phyloP scores from a whole-genome alignment of 176 grass and related monocot species.

The Bothriochloa decipiens region DNA sequence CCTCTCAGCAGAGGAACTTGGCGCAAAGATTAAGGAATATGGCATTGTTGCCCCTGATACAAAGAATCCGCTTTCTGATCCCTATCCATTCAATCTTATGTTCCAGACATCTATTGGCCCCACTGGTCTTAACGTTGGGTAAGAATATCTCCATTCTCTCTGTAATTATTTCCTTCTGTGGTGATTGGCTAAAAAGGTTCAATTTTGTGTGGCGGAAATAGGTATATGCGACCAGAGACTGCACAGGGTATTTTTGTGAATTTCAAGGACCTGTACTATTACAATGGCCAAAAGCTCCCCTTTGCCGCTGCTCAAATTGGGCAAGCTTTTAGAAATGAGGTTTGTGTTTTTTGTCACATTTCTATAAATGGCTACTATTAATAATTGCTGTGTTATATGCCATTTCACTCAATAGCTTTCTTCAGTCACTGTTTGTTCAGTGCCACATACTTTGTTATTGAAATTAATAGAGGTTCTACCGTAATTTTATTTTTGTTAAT shows the following conservation, averaged over 20 bases:
- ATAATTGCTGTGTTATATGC: not conserved
- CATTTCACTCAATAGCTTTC: not conserved
- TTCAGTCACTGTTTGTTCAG: not conserved
- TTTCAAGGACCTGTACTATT: conserved; percentile 87
- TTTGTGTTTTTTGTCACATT: conserved; percentile 11
- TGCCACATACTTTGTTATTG: not conserved
- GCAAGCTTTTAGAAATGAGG: conserved; percentile 86
- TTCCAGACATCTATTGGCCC: conserved; percentile 90
- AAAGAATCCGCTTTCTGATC: conserved; percentile 73
- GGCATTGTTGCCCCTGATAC: conserved; percentile 75
- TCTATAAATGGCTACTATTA: not conserved
- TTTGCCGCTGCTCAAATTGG: conserved; percentile 81
- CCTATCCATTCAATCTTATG: conserved; percentile 92
- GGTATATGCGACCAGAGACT: conserved; percentile 90
- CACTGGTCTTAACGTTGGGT: conserved; percentile 74
- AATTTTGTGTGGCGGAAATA: conserved; percentile 38
- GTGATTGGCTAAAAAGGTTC: not conserved
- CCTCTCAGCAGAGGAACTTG: conserved; percentile 65
- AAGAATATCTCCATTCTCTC: conserved; percentile 36
- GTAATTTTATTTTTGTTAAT: not conserved
- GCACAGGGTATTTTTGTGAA: conserved; percentile 93
- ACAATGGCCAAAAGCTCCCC: conserved; percentile 85
- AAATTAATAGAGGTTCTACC: not conserved
- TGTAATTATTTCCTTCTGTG: conserved; percentile 5
- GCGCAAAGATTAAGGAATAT: conserved; percentile 77